A percentile compares a stretch with the other conserved stretches of the same genome.
Evolutionary conservation across 116 monocot genomes (phyloP).

Genomic region (Cymodocea nodosa): DNA sequence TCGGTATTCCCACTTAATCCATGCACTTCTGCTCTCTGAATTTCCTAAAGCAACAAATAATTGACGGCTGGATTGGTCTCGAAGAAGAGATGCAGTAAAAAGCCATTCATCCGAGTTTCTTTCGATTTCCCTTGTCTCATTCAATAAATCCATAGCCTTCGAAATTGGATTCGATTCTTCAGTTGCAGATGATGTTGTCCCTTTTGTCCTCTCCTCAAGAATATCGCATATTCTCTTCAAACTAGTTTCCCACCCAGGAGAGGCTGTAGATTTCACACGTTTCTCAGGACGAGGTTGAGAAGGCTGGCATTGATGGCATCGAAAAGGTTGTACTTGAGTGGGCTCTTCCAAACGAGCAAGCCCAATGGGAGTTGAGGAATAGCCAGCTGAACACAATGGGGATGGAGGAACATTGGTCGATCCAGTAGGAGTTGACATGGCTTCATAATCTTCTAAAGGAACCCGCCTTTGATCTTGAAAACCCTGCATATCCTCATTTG

Average conservation of each 20-base stretch:
- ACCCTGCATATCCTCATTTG: slow-evolving; percentile 1
- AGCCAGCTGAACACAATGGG: slow-evolving; percentile 8
- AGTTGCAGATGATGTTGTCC: not conserved
- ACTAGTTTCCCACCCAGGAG: slow-evolving; percentile 5
- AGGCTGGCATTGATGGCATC: not conserved
- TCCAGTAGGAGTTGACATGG: slow-evolving; percentile 8
- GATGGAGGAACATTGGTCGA: slow-evolving; percentile 3
- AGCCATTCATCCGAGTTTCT: slow-evolving; percentile 23
- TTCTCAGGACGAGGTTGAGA: slow-evolving; percentile 2
- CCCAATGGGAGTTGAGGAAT: slow-evolving; percentile 7
- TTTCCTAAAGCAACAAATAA: slow-evolving; percentile 18
- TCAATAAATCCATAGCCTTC: slow-evolving; percentile 13
- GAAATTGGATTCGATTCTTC: slow-evolving; percentile 15
- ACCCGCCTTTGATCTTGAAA: not conserved
- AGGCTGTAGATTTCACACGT: slow-evolving; percentile 1
- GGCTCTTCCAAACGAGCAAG: not conserved
- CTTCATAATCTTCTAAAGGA: slow-evolving; percentile 6
- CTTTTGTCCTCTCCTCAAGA: slow-evolving; percentile 6
- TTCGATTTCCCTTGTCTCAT: slow-evolving; percentile 10
- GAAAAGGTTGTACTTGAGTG: not conserved
- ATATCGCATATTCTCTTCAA: slow-evolving; percentile 14
- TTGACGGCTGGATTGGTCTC: slow-evolving; percentile 9
- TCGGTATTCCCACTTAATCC: slow-evolving; percentile 20
- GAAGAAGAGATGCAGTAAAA: slow-evolving; percentile 17
- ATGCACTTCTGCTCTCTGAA: slow-evolving; percentile 11